Base-by-base conservation (phyloP, 345 rosid species). In the Stellera chamaejasme region DNA sequence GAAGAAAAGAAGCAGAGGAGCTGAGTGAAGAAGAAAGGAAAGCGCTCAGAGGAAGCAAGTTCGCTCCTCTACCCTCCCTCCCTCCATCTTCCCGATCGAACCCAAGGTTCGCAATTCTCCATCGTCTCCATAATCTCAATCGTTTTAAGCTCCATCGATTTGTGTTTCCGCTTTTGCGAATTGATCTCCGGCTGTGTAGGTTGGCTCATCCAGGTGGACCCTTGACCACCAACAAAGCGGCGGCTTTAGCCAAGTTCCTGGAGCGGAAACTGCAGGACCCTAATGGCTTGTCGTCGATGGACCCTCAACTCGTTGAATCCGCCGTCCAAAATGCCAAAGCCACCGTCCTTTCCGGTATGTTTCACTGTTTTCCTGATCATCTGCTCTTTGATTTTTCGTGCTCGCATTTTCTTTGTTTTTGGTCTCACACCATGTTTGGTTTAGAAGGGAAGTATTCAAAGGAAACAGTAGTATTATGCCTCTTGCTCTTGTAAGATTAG, bases 31-130 rank as follows among this genome's bases (percentile, higher is more conserved):
- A 93, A 66, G 99, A 86, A 60, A 82, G 69, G 64, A 81, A 48
- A 69, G 99, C 97, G 55, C 82, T 93, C 2, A 77, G 99, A 58
- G 99, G 97, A 56, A 93, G 97, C 90, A 93, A 93, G 61, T 93
- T 93, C 70, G 96, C 96, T 49, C 94, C 99, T 15, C 91, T 93
- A 8, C 88, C 85, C 52, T 77, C 84, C 49, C 67, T 81, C 13
- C 39, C 69, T 15, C 10, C 69, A 44, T 61, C 77, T 41, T 68
- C 75, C 43, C 75, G 76, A 59, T 58, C 82, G 26, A 77, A 70
- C 59, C 79, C 95, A 57, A 79, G 93, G 88, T 86, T 56, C 27
- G 41, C 8, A 45, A 16, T n/a, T 44, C 43, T 42, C 6, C 10
- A 11, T 27, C 3, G 1, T 16, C 2, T 48, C 3, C 50, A 32